A percentile compares a stretch with the other conserved stretches of the same genome.
Evolutionary conservation across 1,284 basidiomycete genomes (phyloP).

Genomic region (Xerocomus minutiporus): DNA sequence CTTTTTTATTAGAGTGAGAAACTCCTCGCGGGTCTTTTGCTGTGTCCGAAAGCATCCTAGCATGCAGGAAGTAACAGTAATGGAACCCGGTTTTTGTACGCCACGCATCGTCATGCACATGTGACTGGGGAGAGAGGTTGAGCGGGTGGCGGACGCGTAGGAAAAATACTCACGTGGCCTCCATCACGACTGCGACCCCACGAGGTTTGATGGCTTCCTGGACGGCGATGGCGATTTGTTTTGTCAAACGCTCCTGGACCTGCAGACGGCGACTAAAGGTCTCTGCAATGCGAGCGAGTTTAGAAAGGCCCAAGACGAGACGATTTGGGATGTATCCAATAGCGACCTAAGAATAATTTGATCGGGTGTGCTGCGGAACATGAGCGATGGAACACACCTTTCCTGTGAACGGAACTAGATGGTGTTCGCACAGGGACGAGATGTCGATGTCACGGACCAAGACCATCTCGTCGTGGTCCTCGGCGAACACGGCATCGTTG

Average conservation of each 20-base stretch:
- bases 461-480: constrained; percentile 99
- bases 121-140: constrained; percentile 58
- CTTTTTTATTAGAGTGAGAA: constrained; percentile 73
- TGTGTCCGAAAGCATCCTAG: constrained; percentile 95
- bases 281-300: constrained; percentile 96
- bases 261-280: constrained; percentile 94
- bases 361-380: constrained; percentile 16
- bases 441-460: constrained; percentile 97
- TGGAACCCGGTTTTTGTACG: constrained; percentile 96
- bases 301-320: constrained; percentile 94
- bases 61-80: constrained; percentile 99
- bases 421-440: constrained; percentile 97
- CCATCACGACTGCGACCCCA: constrained; percentile 99
- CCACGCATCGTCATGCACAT: constrained; percentile 99
- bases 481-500: constrained; percentile 97
- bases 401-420: constrained; percentile 97
- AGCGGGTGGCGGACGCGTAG: constrained; percentile 6
- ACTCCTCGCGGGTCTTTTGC: constrained; percentile 97
- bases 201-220: constrained; percentile 96
- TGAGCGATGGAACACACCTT: constrained; percentile 59
- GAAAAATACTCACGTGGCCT: constrained; percentile 74
- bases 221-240: constrained; percentile 95
- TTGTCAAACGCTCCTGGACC: constrained; percentile 96
- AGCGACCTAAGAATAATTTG: constrained; percentile 45
- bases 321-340: constrained; percentile 95